Conservation (phyloP, 306 rosid genomes). For the Acacia crassicarpa region DNA sequence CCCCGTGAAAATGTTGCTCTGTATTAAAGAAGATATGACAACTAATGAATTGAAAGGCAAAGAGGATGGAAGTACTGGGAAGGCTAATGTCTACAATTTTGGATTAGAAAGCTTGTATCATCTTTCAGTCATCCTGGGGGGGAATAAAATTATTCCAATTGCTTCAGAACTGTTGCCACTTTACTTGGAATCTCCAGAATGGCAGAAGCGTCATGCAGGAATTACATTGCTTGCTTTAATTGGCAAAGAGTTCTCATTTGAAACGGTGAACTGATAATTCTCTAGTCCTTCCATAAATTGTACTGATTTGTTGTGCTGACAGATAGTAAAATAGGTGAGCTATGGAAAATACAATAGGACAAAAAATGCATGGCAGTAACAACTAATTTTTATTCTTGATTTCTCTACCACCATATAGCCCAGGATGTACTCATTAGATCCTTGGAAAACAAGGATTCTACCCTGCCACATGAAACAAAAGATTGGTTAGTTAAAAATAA, state of each 20-base stretch:
- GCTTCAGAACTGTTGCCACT: slow-evolving; percentile 18
- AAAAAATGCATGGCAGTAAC: neutral
- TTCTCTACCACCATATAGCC: neutral
- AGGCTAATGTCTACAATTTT: slow-evolving; percentile 22
- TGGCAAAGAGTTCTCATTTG: slow-evolving; percentile 39
- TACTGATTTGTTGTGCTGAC: neutral
- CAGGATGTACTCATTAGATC: neutral
- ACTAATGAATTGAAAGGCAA: neutral
- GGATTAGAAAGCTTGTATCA: slow-evolving; percentile 39
- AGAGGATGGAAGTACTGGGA: neutral
- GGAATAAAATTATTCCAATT: neutral
- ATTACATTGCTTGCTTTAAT: slow-evolving; percentile 35
- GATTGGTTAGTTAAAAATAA: neutral
- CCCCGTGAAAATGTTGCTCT: slow-evolving; percentile 29
- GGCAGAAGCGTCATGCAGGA: slow-evolving; percentile 49
- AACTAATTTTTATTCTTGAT: neutral
- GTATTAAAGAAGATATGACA: slow-evolving; percentile 8
- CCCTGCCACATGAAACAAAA: neutral
- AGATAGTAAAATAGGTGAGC: neutral
- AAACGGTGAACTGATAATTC: slow-evolving; percentile 38
- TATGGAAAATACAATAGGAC: neutral
- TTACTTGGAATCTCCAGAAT: slow-evolving; percentile 32
- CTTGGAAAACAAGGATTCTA: slow-evolving; percentile 2
- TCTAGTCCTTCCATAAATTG: neutral
- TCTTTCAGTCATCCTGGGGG: slow-evolving; percentile 34